phyloP scores from a whole-genome alignment of 1,284 basidiomycete species.

The Papiliotrema nemorosa region DNA sequence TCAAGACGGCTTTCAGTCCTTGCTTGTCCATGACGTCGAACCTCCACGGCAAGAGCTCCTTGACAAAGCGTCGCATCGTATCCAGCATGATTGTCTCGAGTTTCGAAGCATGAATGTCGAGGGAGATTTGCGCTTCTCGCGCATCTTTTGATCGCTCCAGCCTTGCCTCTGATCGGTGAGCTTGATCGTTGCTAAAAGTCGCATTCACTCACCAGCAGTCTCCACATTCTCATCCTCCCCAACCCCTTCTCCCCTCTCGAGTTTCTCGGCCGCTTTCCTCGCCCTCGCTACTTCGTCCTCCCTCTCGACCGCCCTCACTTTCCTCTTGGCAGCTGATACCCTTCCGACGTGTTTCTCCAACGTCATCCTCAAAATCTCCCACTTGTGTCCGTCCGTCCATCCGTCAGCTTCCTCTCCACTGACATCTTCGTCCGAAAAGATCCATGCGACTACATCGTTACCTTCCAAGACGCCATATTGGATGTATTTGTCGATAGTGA shows the following conservation, averaged over 20 bases:
- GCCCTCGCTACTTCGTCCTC: slow-evolving; percentile 81
- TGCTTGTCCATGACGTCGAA: slow-evolving; percentile 8
- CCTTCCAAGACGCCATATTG: slow-evolving; percentile 98
- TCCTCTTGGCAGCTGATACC: slow-evolving; percentile 68
- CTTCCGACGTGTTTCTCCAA: slow-evolving; percentile 81
- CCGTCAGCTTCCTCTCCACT: slow-evolving; percentile 45
- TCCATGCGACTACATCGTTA: slow-evolving; percentile 81
- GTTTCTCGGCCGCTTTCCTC: slow-evolving; percentile 57
- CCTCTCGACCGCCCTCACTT: slow-evolving; percentile 68
- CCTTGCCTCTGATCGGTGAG: slow-evolving; percentile 15
- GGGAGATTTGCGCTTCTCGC: slow-evolving; percentile 36
- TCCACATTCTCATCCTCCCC: slow-evolving; percentile 22
- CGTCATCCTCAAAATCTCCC: slow-evolving; percentile 75
- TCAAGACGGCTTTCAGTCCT: slow-evolving; percentile 38
- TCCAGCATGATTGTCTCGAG: slow-evolving; percentile 35
- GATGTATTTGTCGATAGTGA: slow-evolving; percentile 96
- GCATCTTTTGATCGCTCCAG: slow-evolving; percentile 36
- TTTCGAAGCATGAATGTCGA: slow-evolving; percentile 35
- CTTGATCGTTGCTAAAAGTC: background rate
- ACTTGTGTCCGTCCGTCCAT: slow-evolving; percentile 63
- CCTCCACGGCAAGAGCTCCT: slow-evolving; percentile 32
- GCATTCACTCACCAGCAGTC: background rate
- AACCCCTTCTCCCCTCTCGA: slow-evolving; percentile 40
- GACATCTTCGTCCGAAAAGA: slow-evolving; percentile 57
- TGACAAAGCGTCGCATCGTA: slow-evolving; percentile 33